These are phyloP conservation scores for Clarireedia monteithiana DNA, from an alignment of 2,329 filamentous ascomycete genomes.

Conservation along the genomic window DNA sequence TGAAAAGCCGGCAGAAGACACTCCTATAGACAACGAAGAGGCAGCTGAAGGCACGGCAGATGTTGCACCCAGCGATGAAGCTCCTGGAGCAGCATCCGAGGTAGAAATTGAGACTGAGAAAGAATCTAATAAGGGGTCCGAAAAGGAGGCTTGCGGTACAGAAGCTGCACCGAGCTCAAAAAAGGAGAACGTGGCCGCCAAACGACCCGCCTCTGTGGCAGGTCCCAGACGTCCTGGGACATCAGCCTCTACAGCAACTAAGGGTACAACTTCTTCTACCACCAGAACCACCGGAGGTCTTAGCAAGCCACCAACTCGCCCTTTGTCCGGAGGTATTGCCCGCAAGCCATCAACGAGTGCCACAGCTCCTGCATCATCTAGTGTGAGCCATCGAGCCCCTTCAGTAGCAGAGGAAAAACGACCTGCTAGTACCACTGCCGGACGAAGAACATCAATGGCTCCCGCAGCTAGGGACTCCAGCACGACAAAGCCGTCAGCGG, in stretches of 20 bases:
- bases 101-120: slow-evolving; percentile 24
- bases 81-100: slow-evolving; percentile 21
- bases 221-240: slow-evolving; percentile 23
- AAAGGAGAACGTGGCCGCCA: slow-evolving; percentile 27
- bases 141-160: slow-evolving; percentile 20
- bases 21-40: background rate
- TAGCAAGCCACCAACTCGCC: slow-evolving; percentile 29
- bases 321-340: slow-evolving; percentile 19
- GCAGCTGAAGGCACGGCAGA: slow-evolving; percentile 2
- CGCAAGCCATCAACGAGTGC: slow-evolving; percentile 26
- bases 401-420: slow-evolving; percentile 29
- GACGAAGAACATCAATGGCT: slow-evolving; percentile 27
- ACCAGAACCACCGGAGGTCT: slow-evolving; percentile 23
- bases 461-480: slow-evolving; percentile 18
- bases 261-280: slow-evolving; percentile 22
- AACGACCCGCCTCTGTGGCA: slow-evolving; percentile 17
- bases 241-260: slow-evolving; percentile 21
- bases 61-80: slow-evolving; percentile 16
- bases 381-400: slow-evolving; percentile 23
- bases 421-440: slow-evolving; percentile 18
- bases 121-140: slow-evolving; percentile 22
- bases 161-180: slow-evolving; percentile 23
- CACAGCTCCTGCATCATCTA: slow-evolving; percentile 26
- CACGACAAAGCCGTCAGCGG: slow-evolving; percentile 21
- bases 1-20: background rate